Evolutionary conservation across 371 early-diverging fungal genomes (phyloP), one percentile per base, ranked within the genome.

Genomic region (Saksenaea oblongispora): DNA sequence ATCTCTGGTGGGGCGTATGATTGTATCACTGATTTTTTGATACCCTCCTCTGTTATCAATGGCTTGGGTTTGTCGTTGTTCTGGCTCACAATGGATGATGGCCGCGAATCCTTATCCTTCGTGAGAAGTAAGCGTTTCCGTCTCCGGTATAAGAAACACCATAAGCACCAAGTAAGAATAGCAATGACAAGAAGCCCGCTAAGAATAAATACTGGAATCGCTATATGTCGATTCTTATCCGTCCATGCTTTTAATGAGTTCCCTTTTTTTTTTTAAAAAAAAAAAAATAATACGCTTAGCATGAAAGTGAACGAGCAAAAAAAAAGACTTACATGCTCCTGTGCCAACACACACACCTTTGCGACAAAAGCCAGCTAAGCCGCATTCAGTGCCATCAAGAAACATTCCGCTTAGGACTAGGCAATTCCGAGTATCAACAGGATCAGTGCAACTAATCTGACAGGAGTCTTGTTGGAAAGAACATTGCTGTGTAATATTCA

Each of bases 351-450:
- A 89, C 5, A 24, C 24, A 3, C 87, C 87, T 34, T 70, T 65
- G 26, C 73, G 72, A 64, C 93, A 93, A 22, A 66, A 74, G 13
- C 92, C 92, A 41, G 83, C 85, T 59, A 86, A 76, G 5, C 95
- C 96, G 68, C 97, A 96, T 13, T 89, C 83, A 0, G 96, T 93
- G n/a, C 97, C 97, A 63, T 97, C 96, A 18, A 92, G 59, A 75
- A 94, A 95, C 63, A 75, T 75, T 54, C 84, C 86, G 22, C 95
- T 93, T 0, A 88, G 85, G 62, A 94, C 80, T 55, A 86, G 73
- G 34, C 87, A 85, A 41, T 81, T 69, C 8, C 75, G 58, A 1
- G 74, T 14, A 44, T 82, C 83, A 4, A 56, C 69, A 0, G 91
- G 90, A 62, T 85, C 83, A 18, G 84, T 81, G 67, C 93, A 93